A percentile compares a stretch with the other conserved stretches of the same genome.
phyloP scores from a whole-genome alignment of 2,329 filamentous ascomycete genomes.

The Proliferodiscus dingleyae region DNA sequence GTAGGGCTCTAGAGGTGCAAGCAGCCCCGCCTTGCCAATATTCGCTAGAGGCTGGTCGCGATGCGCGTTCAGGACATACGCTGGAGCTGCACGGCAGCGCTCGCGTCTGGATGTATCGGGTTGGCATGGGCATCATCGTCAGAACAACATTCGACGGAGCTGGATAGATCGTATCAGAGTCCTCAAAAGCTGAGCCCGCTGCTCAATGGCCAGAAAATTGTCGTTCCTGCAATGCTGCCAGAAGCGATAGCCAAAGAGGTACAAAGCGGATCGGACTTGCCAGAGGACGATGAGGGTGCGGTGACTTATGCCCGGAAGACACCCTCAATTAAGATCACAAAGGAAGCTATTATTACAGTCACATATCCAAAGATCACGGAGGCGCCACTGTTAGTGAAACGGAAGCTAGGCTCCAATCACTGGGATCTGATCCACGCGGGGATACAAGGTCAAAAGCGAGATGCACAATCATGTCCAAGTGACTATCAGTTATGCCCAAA shows the following conservation, averaged over 20 bases:
- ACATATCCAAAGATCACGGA: conserved; percentile 23
- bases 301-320: background rate
- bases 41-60: conserved; percentile 1
- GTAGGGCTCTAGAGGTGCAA: background rate
- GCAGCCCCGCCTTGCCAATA: background rate
- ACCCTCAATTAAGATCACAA: conserved; percentile 4
- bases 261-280: background rate
- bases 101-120: conserved; percentile 10
- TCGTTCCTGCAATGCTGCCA: background rate
- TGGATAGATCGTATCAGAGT: background rate
- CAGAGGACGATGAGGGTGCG: background rate
- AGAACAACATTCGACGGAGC: background rate
- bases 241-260: background rate
- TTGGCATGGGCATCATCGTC: conserved; percentile 6
- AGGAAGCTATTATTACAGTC: conserved; percentile 9
- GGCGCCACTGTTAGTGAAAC: conserved; percentile 15
- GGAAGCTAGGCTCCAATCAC: conserved; percentile 25
- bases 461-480: conserved; percentile 21
- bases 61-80: conserved; percentile 12
- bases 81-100: conserved; percentile 11
- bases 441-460: conserved; percentile 27
- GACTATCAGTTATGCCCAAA: conserved; percentile 26
- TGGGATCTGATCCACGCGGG: conserved; percentile 28
- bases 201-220: conserved; percentile 5
- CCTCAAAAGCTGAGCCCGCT: background rate